Percentiles rank a stretch among this genome's conserved stretches.
phyloP scores from a whole-genome alignment of 805 yeast genomes.

The Starmerella roubikii region DNA sequence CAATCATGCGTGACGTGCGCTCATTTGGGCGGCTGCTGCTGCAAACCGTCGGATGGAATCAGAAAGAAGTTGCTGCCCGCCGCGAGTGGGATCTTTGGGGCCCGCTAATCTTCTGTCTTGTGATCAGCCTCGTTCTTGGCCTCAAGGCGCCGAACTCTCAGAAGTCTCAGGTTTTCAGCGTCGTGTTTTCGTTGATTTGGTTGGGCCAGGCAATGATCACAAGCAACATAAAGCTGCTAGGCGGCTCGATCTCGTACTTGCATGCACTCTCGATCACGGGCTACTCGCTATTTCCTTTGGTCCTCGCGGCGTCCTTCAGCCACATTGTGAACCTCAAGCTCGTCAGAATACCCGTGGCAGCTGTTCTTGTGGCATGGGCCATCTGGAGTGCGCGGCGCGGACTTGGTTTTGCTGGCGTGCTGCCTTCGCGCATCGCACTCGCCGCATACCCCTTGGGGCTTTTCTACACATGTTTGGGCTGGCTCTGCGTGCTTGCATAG shows the following conservation, averaged over 20 bases:
- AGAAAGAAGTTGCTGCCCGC: conserved; percentile 10
- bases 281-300: conserved; percentile 54
- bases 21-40: conserved; percentile 33
- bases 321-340: conserved; percentile 37
- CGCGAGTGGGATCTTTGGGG: conserved; percentile 41
- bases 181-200: conserved; percentile 54
- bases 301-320: conserved; percentile 39
- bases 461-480: conserved; percentile 47
- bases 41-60: conserved; percentile 33
- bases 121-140: conserved; percentile 40
- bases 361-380: conserved; percentile 45
- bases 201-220: conserved; percentile 47
- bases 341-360: conserved; percentile 36
- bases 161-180: conserved; percentile 46
- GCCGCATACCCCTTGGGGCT: conserved; percentile 57
- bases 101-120: conserved; percentile 48
- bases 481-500: conserved; percentile 49
- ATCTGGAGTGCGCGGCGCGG: conserved; percentile 49
- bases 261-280: conserved; percentile 60
- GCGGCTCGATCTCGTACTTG: conserved; percentile 48
- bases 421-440: conserved; percentile 44
- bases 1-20: conserved; percentile 36
- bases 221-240: conserved; percentile 48
- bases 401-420: conserved; percentile 47
- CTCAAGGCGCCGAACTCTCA: conserved; percentile 30